Conservation (phyloP, 148 eudicot species). For the Silene conica region DNA sequence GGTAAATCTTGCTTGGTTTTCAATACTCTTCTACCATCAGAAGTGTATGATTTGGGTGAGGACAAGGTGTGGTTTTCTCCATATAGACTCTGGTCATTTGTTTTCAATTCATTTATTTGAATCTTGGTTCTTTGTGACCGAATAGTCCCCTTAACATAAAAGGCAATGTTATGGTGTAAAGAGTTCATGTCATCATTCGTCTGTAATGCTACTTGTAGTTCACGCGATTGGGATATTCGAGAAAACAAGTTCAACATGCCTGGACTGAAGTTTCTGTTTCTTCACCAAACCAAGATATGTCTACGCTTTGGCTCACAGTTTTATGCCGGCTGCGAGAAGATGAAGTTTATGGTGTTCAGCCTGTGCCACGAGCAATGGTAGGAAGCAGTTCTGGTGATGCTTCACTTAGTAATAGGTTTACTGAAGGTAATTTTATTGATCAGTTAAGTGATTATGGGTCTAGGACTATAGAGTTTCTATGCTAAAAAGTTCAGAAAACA, state of each 20-base stretch:
- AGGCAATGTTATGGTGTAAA: not conserved
- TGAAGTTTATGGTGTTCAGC: conserved; percentile 46
- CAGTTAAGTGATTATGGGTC: not conserved
- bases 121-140: not conserved
- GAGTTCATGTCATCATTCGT: not conserved
- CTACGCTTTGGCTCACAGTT: conserved; percentile 64
- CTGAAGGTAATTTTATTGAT: conserved; percentile 35
- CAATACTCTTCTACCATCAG: not conserved
- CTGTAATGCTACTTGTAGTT: conserved; percentile 33
- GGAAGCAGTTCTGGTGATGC: conserved; percentile 28
- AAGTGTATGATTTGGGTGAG: not conserved
- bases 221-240: conserved; percentile 47
- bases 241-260: conserved; percentile 48
- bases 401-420: conserved; percentile 25
- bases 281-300: conserved; percentile 35
- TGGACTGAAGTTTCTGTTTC: conserved; percentile 43
- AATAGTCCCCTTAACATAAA: not conserved
- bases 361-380: conserved; percentile 25
- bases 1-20: not conserved
- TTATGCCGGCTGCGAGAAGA: conserved; percentile 57
- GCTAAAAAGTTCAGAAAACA: not conserved
- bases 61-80: not conserved
- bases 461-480: not conserved
- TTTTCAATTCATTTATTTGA: not conserved
- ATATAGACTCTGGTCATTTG: not conserved